Base-by-base conservation (phyloP, 2,329 filamentous ascomycete genomes). In the Endoconidiophora polonica region DNA sequence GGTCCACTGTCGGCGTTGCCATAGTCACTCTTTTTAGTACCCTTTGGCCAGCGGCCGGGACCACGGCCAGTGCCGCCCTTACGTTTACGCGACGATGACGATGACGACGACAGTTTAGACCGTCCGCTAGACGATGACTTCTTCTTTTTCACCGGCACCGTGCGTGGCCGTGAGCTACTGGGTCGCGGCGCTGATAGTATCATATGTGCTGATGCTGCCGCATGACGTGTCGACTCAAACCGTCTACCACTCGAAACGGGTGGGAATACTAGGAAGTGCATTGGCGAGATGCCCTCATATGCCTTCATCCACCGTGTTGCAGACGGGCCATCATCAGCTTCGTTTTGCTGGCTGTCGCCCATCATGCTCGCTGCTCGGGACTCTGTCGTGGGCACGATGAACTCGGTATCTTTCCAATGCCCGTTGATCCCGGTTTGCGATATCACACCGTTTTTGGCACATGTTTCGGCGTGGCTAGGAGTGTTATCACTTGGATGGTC, bases 211-310 rank as follows among this genome's bases (percentile, higher is more conserved):
- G 59, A 49, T 14, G 68, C 71, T 65, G 68, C 64, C 5, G 62
- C 65, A 18, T 64, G 60, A 18, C 72, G 67, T 9, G 66, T 60
- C 14, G 72, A 66, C 42, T 71, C 70, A 14, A 63, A 59, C 5
- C 74, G 68, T 20, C 74, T 69, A 47, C 67, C 64, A 1, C 65
- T 64, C 9, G 66, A 66, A 6, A 83, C 65, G 0, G 81, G 76
- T 6, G 86, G 86, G 58, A 84, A 90, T 39, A 91, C 77, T 57
- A 87, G 81, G 61, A 86, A 93, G 33, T 85, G 76, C 1, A 70
- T 77, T 0, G 78, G 68, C 2, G 83, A 83, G 23, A 91, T 82
- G 44, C 67, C 63, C 12, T 65, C 65, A 58, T 79, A 78, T 2
- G 67, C 60, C 3, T 61, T 57, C 9, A 61, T 59, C 74, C 74